These are phyloP conservation scores for Penicillium sp. DNA, from an alignment of 2,329 filamentous ascomycete species.

Conservation along the genomic window DNA sequence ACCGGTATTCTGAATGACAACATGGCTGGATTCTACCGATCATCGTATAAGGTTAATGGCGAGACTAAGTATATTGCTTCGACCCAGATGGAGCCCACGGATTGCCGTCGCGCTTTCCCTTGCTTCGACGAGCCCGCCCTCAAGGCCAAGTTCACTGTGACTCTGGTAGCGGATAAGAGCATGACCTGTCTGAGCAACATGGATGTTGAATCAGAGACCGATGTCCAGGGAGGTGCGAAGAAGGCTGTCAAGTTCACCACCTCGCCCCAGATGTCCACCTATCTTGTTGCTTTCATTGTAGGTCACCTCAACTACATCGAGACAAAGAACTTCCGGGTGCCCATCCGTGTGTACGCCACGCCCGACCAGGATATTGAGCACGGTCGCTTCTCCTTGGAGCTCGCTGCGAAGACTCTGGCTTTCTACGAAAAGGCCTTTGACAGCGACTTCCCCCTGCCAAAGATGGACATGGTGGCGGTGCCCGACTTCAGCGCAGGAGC, in stretches of 20 bases:
- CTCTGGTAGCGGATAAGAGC: conserved; percentile 82
- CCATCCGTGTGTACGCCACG: conserved; percentile 89
- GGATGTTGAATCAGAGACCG: conserved; percentile 78
- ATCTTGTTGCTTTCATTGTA: conserved; percentile 88
- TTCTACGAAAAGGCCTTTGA: conserved; percentile 97
- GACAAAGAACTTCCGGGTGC: conserved; percentile 84
- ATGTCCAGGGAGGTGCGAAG: conserved; percentile 64
- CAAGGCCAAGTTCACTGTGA: conserved; percentile 89
- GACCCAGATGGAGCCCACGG: conserved; percentile 94
- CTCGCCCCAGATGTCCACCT: conserved; percentile 92
- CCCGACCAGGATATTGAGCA: conserved; percentile 86
- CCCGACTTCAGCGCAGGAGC: conserved; percentile 93
- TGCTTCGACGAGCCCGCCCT: conserved; percentile 95
- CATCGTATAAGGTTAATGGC: conserved; percentile 85
- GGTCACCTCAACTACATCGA: conserved; percentile 93
- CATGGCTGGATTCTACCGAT: conserved; percentile 97
- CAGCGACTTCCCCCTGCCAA: conserved; percentile 78
- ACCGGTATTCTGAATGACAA: conserved; percentile 80
- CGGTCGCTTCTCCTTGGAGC: conserved; percentile 81
- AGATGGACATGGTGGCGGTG: conserved; percentile 96
- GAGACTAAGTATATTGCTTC: conserved; percentile 78
- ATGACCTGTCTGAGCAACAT: conserved; percentile 95
- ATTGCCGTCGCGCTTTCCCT: conserved; percentile 86
- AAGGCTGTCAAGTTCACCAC: conserved; percentile 90
- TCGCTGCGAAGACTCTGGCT: conserved; percentile 80